A percentile compares a stretch with the other conserved stretches of the same genome.
Evolutionary conservation across 2,329 filamentous ascomycete species (phyloP).

Genomic region (Ophiostoma triangulosporum): DNA sequence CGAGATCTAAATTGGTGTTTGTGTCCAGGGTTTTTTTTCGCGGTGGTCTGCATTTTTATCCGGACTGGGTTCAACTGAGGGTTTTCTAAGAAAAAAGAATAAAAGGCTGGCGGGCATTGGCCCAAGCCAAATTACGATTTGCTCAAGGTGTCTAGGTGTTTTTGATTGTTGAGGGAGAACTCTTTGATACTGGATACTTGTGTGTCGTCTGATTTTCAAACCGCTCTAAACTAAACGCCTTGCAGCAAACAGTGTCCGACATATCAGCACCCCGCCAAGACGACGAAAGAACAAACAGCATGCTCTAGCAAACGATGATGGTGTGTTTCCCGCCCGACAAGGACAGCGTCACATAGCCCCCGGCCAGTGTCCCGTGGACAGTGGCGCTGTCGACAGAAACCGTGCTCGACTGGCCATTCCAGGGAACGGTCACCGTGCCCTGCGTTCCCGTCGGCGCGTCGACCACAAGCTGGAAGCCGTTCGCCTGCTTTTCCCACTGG

Average conservation of each 20-base stretch:
- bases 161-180: too few species aligned
- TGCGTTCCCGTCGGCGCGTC: constrained; percentile 19
- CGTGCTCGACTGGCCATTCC: neutral
- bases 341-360: constrained; percentile 7
- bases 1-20: constrained; percentile 50
- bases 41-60: constrained; percentile 9
- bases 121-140: constrained; percentile 2
- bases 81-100: constrained; percentile 4
- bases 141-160: neutral
- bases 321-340: constrained; percentile 9
- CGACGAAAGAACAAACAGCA: too few species aligned
- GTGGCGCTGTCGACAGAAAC: constrained; percentile 14
- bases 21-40: neutral
- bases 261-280: too few species aligned
- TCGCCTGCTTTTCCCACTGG: constrained; percentile 21
- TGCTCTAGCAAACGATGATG: neutral
- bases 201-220: neutral
- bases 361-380: constrained; percentile 16
- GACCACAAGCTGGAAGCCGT: constrained; percentile 19
- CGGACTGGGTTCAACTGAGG: constrained; percentile 9
- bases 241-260: too few species aligned
- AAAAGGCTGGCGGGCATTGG: constrained; percentile 5
- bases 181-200: neutral
- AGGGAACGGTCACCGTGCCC: constrained; percentile 18
- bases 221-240: neutral